Conservation (phyloP, 805 yeast genomes). For the Dipodascus geniculatus region DNA sequence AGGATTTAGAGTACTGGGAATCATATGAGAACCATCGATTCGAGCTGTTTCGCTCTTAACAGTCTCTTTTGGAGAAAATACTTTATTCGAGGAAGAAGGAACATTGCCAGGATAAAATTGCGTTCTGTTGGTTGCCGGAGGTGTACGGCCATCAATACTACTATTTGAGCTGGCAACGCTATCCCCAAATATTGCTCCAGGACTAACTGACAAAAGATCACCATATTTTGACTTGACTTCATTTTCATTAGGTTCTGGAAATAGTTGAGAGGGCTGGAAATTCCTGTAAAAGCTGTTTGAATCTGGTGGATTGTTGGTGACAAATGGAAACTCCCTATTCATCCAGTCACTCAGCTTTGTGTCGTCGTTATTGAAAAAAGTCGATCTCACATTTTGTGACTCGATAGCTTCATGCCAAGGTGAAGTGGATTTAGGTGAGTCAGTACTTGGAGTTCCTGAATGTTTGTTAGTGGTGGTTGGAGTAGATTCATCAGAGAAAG, state of each 20-base stretch:
- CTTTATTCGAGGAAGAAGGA: neutral
- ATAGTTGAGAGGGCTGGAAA: conserved; percentile 48
- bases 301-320: conserved; percentile 22
- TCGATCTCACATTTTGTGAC: too few species aligned
- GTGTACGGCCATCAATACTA: neutral
- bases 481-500: neutral
- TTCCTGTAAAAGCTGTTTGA: conserved; percentile 32
- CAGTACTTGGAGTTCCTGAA: too few species aligned
- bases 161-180: neutral
- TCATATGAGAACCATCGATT: neutral
- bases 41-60: neutral
- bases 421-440: too few species aligned
- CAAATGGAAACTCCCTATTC: conserved; percentile 21
- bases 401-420: too few species aligned
- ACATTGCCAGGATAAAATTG: neutral
- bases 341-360: neutral
- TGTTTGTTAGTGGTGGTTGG: neutral
- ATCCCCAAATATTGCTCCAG: neutral
- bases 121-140: neutral
- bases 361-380: too few species aligned
- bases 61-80: neutral
- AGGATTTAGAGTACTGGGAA: neutral
- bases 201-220: neutral
- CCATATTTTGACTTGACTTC: neutral
- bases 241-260: conserved; percentile 28